A percentile compares a stretch with the other conserved stretches of the same genome.
Evolutionary conservation across 2,329 filamentous ascomycete genomes (phyloP).

Genomic region (Penicillium sp.): DNA sequence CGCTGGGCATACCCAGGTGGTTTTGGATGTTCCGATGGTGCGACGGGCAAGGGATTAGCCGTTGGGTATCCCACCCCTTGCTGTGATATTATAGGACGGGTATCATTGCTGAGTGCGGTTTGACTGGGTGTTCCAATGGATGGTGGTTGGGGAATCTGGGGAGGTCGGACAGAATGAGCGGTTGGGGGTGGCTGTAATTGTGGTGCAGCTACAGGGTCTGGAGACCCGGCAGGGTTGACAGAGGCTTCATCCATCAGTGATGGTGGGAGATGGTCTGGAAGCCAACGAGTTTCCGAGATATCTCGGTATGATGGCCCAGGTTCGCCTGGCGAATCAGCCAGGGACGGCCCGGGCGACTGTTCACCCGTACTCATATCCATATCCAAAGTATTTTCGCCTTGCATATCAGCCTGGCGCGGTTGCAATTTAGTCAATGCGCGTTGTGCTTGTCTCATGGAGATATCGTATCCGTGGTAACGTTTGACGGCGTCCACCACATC

Average conservation of each 20-base stretch:
- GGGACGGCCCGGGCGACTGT: constrained; percentile 34
- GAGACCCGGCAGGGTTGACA: constrained; percentile 33
- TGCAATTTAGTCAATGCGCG: constrained; percentile 46
- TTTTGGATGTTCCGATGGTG: constrained; percentile 32
- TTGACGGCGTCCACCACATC: constrained; percentile 50
- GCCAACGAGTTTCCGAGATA: constrained; percentile 42
- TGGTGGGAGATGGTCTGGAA: constrained; percentile 38
- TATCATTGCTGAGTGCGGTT: constrained; percentile 29
- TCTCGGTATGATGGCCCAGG: constrained; percentile 34
- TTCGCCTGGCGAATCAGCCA: constrained; percentile 35
- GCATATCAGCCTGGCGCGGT: constrained; percentile 35
- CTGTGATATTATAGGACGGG: constrained; percentile 35
- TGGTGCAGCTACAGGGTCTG: constrained; percentile 27
- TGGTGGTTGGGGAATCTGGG: constrained; percentile 30
- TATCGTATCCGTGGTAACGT: constrained; percentile 50
- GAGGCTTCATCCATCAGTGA: constrained; percentile 36
- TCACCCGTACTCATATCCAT: constrained; percentile 35
- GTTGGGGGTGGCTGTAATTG: constrained; percentile 30
- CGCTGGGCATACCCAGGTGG: constrained; percentile 32
- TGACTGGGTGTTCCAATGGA: constrained; percentile 34
- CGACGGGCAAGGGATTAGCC: constrained; percentile 27
- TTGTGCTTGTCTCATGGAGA: constrained; percentile 48
- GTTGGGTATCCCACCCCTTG: constrained; percentile 32
- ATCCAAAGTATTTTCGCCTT: constrained; percentile 32
- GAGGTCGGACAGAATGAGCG: constrained; percentile 29